Conservation (phyloP, 2,329 filamentous ascomycete genomes). For the Trichoderma hamatum region DNA sequence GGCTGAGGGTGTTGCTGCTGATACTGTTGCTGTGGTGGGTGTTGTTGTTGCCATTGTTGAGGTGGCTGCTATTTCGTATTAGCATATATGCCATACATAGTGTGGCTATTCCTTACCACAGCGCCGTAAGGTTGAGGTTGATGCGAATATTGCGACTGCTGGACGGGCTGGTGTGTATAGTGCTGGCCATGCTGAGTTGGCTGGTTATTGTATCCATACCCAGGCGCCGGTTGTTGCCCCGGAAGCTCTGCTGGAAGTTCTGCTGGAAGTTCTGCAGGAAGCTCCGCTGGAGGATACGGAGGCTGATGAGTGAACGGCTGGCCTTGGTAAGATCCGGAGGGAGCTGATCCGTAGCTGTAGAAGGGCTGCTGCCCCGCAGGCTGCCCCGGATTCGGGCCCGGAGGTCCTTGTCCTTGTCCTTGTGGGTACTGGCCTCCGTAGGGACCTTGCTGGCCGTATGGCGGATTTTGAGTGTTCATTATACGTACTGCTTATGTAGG, state of each 20-base stretch:
- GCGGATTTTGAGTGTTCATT: slow-evolving; percentile 12
- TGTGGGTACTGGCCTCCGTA: background rate
- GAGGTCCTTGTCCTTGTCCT: slow-evolving; percentile 3
- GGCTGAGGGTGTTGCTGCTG: slow-evolving; percentile 25
- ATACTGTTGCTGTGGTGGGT: background rate
- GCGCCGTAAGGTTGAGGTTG: background rate
- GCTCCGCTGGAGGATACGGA: background rate
- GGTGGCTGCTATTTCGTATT: background rate
- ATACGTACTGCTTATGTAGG: background rate
- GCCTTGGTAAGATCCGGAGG: background rate
- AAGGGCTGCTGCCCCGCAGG: background rate
- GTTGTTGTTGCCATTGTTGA: slow-evolving; percentile 33
- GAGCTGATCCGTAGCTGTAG: slow-evolving; percentile 9
- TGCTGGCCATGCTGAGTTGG: background rate
- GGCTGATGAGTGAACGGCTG: background rate
- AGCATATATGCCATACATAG: background rate
- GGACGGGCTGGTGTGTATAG: background rate
- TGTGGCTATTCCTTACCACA: background rate
- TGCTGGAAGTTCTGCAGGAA: background rate
- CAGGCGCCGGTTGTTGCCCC: background rate
- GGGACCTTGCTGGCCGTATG: slow-evolving; percentile 5
- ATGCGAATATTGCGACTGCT: background rate
- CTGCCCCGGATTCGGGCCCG: background rate
- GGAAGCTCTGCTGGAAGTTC: background rate
- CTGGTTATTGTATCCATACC: background rate